phyloP scores from a whole-genome alignment of 163 green algal species.

The Volvox carteri region DNA sequence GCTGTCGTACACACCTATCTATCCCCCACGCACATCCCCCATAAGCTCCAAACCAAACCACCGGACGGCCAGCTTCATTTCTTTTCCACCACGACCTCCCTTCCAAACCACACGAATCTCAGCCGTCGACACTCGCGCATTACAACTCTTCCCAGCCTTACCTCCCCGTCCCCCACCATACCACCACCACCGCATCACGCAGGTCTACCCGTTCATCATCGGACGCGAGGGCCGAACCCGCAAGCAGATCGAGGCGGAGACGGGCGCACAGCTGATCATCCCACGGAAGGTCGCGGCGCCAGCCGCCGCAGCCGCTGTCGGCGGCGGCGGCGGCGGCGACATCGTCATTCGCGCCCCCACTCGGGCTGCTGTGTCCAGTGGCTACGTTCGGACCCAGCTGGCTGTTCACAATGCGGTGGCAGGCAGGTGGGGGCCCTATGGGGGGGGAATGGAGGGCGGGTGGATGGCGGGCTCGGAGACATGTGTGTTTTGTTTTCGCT shows the following conservation, averaged over 20 bases:
- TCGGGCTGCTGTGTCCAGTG: constrained; percentile 35
- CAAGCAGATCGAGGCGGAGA: constrained; percentile 64
- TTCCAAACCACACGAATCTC: too few species aligned
- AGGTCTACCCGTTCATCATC: constrained; percentile 68
- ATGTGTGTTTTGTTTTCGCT: too few species aligned
- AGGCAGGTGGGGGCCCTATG: constrained; percentile 18
- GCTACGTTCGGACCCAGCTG: constrained; percentile 55
- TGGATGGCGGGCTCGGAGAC: neutral
- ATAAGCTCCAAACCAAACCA: too few species aligned
- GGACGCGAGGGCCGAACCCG: constrained; percentile 56
- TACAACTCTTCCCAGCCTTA: too few species aligned
- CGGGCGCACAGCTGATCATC: constrained; percentile 57
- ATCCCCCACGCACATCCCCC: too few species aligned
- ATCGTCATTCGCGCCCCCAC: constrained; percentile 57
- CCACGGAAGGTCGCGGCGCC: constrained; percentile 37
- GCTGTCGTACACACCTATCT: too few species aligned
- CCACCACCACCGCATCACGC: too few species aligned
- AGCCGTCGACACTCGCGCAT: too few species aligned
- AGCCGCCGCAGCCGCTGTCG: constrained; percentile 14
- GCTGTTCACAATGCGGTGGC: constrained; percentile 53
- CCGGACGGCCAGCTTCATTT: too few species aligned
- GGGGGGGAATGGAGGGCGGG: neutral
- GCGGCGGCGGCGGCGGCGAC: neutral
- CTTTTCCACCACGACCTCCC: too few species aligned
- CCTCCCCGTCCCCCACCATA: too few species aligned